Percentiles rank a stretch among this genome's conserved stretches.
Conservation (phyloP, 106 monocot genomes). For the Allium sativum region DNA sequence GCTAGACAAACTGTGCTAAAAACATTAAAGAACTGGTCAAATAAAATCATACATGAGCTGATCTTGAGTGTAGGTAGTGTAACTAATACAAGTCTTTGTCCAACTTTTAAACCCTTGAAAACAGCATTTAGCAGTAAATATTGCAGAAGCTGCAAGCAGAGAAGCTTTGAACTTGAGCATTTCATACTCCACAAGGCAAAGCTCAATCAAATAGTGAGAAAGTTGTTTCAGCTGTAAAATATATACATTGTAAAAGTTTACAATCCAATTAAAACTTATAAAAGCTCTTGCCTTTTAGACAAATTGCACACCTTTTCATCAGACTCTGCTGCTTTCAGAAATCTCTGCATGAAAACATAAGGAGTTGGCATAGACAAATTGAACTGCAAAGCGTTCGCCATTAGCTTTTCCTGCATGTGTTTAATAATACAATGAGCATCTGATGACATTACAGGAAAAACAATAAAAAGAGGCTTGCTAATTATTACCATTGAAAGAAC, state of each 20-base stretch:
- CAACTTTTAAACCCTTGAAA: constrained; percentile 50
- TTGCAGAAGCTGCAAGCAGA: constrained; percentile 66
- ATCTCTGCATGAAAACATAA: constrained; percentile 87
- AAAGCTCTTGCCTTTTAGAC: too few species aligned
- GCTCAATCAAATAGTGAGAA: constrained; percentile 51
- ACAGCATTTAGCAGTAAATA: constrained; percentile 78
- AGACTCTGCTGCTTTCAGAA: constrained; percentile 69
- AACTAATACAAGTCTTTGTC: constrained; percentile 46
- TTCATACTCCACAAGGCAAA: constrained; percentile 55
- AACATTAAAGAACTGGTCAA: background rate
- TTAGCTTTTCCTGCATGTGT: constrained; percentile 43
- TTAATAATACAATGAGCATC: background rate
- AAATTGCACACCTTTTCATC: constrained; percentile 8
- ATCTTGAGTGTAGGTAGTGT: constrained; percentile 53
- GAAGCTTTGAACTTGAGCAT: constrained; percentile 84
- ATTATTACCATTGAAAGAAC: constrained; percentile 84
- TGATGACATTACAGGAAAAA: background rate
- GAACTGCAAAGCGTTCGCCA: constrained; percentile 65
- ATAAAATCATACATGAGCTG: constrained; percentile 52
- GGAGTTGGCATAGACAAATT: constrained; percentile 82
- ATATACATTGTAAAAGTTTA: too few species aligned
- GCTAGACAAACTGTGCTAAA: background rate
- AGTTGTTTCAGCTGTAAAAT: constrained; percentile 21
- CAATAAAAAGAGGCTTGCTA: constrained; percentile 12
- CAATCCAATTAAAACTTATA: too few species aligned